These are phyloP conservation scores for Zygotorulaspora sp. DNA, from an alignment of 805 yeast species.

Conservation along the genomic window DNA sequence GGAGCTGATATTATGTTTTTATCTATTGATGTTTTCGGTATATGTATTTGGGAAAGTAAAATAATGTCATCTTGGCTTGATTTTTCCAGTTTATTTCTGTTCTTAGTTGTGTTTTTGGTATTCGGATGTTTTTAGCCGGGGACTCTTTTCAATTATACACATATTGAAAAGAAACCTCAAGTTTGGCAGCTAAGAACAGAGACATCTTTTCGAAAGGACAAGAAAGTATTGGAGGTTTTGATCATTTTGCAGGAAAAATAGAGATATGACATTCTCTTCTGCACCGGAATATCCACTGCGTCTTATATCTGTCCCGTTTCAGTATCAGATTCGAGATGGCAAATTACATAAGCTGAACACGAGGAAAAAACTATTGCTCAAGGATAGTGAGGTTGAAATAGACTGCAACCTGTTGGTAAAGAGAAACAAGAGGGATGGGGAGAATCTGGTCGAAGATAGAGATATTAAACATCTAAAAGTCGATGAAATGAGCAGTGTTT, in stretches of 20 bases:
- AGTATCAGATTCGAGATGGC: slow-evolving; percentile 16
- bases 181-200: neutral
- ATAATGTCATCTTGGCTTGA: no score
- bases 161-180: slow-evolving; percentile 1
- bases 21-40: no score
- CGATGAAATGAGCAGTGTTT: neutral
- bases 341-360: slow-evolving; percentile 2
- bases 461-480: slow-evolving; percentile 5
- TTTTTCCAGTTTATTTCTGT: no score
- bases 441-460: slow-evolving; percentile 8
- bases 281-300: slow-evolving; percentile 25
- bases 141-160: no score
- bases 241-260: neutral
- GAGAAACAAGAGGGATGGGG: slow-evolving; percentile 12
- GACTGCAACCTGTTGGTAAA: slow-evolving; percentile 1
- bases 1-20: no score
- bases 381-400: slow-evolving; percentile 2
- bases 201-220: neutral
- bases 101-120: no score
- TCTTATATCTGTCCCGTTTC: slow-evolving; percentile 28
- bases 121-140: no score
- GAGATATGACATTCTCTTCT: slow-evolving; percentile 9
- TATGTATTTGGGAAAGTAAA: no score
- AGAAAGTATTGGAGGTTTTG: neutral
- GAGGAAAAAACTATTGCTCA: slow-evolving; percentile 1